Evolutionary conservation across 108 stramenopile genomes (phyloP).

Genomic region (Conticribra guillardii): DNA sequence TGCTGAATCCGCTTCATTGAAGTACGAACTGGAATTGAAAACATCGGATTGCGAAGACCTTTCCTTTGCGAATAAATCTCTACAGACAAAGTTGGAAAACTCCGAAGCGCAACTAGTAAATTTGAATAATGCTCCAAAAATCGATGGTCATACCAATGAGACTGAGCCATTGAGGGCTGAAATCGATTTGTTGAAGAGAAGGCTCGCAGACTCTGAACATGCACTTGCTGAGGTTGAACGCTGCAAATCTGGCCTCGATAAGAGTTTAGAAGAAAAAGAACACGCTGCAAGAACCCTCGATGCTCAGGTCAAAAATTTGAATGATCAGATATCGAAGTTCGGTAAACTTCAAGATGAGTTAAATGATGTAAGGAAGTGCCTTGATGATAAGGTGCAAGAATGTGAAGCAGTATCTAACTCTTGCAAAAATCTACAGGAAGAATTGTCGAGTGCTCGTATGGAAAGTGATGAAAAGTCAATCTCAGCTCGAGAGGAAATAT

Average conservation of each 20-base stretch:
- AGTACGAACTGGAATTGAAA: conserved; percentile 35
- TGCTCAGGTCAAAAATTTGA: conserved; percentile 21
- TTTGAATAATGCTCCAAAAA: background rate
- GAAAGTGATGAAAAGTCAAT: conserved; percentile 12
- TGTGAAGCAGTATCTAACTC: conserved; percentile 5
- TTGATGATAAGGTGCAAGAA: conserved; percentile 29
- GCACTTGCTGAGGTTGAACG: conserved; percentile 14
- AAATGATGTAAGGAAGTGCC: conserved; percentile 3
- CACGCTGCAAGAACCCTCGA: conserved; percentile 11
- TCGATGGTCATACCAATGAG: background rate
- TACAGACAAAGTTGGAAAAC: conserved; percentile 36
- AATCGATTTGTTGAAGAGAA: conserved; percentile 22
- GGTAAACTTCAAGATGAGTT: conserved; percentile 25
- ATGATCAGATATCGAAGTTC: conserved; percentile 11
- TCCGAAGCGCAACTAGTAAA: conserved; percentile 19
- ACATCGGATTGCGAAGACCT: conserved; percentile 25
- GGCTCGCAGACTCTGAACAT: conserved; percentile 16
- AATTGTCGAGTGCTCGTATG: conserved; percentile 21
- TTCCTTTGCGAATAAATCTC: conserved; percentile 13
- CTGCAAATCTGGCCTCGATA: conserved; percentile 28
- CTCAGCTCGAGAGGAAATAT: conserved; percentile 28
- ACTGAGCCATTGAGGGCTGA: conserved; percentile 23
- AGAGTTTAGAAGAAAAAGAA: conserved; percentile 18
- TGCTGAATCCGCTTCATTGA: conserved; percentile 42
- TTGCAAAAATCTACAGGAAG: conserved; percentile 22